Base-by-base conservation (phyloP, 495 filamentous ascomycete genomes). In the Neurospora tetrasperma region DNA sequence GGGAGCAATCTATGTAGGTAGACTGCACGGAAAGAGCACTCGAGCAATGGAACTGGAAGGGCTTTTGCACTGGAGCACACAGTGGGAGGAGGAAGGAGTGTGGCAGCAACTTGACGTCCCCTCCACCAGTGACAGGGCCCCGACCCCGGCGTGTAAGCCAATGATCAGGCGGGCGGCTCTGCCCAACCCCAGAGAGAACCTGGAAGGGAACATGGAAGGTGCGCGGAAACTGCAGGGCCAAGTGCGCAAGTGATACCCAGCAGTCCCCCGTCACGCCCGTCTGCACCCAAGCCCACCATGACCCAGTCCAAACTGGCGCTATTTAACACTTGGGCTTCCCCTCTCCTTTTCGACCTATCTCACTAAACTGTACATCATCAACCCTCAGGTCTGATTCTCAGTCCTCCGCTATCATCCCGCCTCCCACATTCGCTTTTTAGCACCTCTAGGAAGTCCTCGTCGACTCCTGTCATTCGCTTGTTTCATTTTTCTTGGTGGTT, bases 381-480 rank as follows among this genome's bases (percentile, higher is more conserved):
- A 69, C 76, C 5, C 54, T 35, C 54, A 66, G 54, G 54, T 71
- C 77, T 76, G 70, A 73, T 73, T 73, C 27, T 35, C 79, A 80
- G 82, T 82, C 76, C 76, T 77, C 75, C 75, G 83, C 84, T 81
- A 78, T 76, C 74, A 72, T 75, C 74, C 72, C 73, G 76, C 75
- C 82, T 81, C 83, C 82, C 84, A 85, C 84, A 76, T 78, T 86
- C 84, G 84, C 85, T 86, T 83, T 83, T 84, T 80, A 76, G 78
- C 79, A 75, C 78, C 77, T 77, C 75, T 78, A 86, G 87, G 87
- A 88, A 87, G 86, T 86, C 87, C 87, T 88, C 86, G 87, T 85
- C 79, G 87, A 83, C 86, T 88, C 87, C 87, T 88, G 85, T 88
- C 87, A 87, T 85, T 89, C 86, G 85, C 86, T 88, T 85, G 74